Conservation (phyloP, 1,284 basidiomycete species). For the Ceratorhiza oryzae-sativae region DNA sequence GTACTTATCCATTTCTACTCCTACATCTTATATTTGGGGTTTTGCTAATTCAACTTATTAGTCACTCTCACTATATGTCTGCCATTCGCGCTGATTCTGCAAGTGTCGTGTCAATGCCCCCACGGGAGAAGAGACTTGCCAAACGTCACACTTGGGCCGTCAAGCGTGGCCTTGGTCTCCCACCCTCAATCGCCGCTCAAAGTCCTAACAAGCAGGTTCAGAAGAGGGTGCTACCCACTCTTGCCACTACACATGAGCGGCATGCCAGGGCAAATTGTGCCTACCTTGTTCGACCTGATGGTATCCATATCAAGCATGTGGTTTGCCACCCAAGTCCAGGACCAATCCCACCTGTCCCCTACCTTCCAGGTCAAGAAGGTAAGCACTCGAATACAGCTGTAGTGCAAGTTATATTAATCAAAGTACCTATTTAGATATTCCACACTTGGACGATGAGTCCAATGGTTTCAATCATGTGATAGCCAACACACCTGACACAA, state of each 20-base stretch:
- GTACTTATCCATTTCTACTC: not conserved
- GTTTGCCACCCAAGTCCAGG: not conserved
- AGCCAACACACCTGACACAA: not conserved
- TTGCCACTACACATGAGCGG: not conserved
- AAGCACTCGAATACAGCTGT: not conserved
- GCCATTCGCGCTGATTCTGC: not conserved
- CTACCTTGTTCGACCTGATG: not conserved
- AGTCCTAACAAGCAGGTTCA: not conserved
- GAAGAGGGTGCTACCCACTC: not conserved
- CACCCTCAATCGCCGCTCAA: not conserved
- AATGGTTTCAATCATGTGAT: not conserved
- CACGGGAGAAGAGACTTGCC: not conserved
- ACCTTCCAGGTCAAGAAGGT: conserved; percentile 14
- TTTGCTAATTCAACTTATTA: not conserved
- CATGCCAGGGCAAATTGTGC: not conserved
- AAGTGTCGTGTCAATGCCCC: conserved; percentile 1
- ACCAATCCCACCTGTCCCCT: not conserved
- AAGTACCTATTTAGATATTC: not conserved
- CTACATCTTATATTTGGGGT: not conserved
- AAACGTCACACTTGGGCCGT: not conserved
- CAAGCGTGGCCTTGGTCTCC: conserved; percentile 13
- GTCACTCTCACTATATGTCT: not conserved
- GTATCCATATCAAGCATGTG: conserved; percentile 1
- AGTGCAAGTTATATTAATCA: not conserved
- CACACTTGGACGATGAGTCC: conserved; percentile 1